Conservation (phyloP, 1,284 basidiomycete species). For the Heterobasidion parviporum region DNA sequence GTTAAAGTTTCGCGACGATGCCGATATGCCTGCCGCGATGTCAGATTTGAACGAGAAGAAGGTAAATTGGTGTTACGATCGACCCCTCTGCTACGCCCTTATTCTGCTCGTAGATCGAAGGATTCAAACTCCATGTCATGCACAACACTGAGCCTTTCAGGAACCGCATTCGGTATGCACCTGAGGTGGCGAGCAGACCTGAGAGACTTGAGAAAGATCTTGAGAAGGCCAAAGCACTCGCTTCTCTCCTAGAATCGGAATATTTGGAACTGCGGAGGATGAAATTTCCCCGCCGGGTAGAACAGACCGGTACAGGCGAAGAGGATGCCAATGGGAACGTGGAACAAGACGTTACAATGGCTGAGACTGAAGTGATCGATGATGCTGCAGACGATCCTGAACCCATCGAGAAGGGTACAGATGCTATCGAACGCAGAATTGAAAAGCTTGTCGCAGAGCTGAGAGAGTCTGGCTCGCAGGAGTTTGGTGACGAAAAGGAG, state of each 20-base stretch:
- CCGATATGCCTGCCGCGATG: constrained; percentile 71
- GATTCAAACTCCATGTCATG: constrained; percentile 85
- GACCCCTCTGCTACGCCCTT: not conserved
- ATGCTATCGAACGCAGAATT: constrained; percentile 66
- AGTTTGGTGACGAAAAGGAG: constrained; percentile 52
- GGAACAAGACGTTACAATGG: constrained; percentile 34
- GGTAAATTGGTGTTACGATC: constrained; percentile 31
- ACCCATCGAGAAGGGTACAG: constrained; percentile 52
- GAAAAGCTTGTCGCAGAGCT: constrained; percentile 66
- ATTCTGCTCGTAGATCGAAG: constrained; percentile 63
- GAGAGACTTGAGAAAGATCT: constrained; percentile 76
- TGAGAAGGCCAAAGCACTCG: constrained; percentile 62
- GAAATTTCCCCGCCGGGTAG: constrained; percentile 22
- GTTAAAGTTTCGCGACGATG: constrained; percentile 78
- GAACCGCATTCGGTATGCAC: constrained; percentile 70
- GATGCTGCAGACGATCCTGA: constrained; percentile 41
- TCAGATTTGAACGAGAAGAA: constrained; percentile 74
- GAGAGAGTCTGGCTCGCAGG: constrained; percentile 50
- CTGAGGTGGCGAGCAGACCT: constrained; percentile 72
- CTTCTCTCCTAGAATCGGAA: constrained; percentile 66
- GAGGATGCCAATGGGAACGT: constrained; percentile 20
- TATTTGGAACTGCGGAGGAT: constrained; percentile 40
- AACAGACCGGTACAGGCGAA: constrained; percentile 5
- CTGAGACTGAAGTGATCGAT: constrained; percentile 23
- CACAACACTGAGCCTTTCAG: constrained; percentile 76